Evolutionary conservation across 352 stramenopile species (phyloP), one percentile per base, ranked within the genome.

Genomic region (Globisporangium iwayamae): DNA sequence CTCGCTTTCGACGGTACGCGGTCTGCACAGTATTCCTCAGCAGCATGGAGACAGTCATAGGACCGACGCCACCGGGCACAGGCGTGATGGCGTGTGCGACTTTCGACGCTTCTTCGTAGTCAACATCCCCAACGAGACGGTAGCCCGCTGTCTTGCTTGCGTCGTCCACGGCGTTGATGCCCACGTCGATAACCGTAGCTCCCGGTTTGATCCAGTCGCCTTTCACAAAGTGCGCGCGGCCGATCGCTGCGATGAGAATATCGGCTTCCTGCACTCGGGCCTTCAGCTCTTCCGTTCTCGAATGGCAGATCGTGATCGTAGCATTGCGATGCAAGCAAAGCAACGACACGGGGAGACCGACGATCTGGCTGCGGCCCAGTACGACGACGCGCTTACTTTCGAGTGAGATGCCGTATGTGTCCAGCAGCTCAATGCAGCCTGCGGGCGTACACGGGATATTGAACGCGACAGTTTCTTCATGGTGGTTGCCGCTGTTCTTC

Each of bases 291-390:
- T 81, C 67, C 0, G 97, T 99, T 13, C 84, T 78, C 4, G 95
- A 99, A 79, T 99, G 97, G 55, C 96, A 98, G 65, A 99, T 98
- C 13, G 97, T 99, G 7, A 99, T 96, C 0, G 97, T 99, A 18
- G 97, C 96, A 76, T 99, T 97, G 46, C 88, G 81, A 56, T 96
- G 90, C 64, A 99, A 79, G 55, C 99, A 87, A 6, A 99, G 72
- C 51, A 99, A 78, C 41, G 95, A 91, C 46, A 99, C 87, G 1
- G 98, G 98, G 58, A 99, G 85, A 14, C 98, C 98, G 3, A 99
- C 98, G 65, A 99, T 96, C 78, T 99, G 98, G 56, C 83, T 97
- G 61, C 98, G 85, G 1, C 97, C 97, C 22, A 99, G 79, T 20
- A 99, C 96, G 8, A 99, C 97, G 6, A 98, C 96, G 62, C 95